Evolutionary conservation across 148 eudicot genomes (phyloP).

Genomic region (Limonium bicolor): DNA sequence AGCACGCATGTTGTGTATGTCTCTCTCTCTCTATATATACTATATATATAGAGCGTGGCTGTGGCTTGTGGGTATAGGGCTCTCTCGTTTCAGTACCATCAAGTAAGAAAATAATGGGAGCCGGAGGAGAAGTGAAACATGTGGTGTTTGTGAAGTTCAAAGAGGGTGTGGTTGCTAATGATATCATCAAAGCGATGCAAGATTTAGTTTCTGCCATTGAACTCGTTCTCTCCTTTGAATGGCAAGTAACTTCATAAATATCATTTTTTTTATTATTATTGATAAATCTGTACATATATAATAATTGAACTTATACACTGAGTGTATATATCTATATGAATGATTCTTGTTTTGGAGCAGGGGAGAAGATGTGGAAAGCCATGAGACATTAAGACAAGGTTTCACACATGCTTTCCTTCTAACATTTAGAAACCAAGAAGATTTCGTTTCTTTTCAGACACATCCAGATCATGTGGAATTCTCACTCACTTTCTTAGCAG

Average conservation of each 20-base stretch:
- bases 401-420: constrained; percentile 80
- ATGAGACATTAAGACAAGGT: constrained; percentile 72
- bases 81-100: no score
- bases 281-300: not conserved
- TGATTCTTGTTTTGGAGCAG: no score
- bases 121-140: constrained; percentile 63
- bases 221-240: constrained; percentile 54
- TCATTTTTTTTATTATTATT: not conserved
- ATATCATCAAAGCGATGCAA: constrained; percentile 62
- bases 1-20: no score
- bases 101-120: not conserved
- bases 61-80: no score
- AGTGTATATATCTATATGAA: not conserved
- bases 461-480: constrained; percentile 73
- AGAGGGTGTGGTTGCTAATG: constrained; percentile 53
- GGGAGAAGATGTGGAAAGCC: constrained; percentile 81
- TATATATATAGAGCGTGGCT: no score
- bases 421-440: constrained; percentile 61
- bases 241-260: constrained; percentile 20
- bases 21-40: no score
- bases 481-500: constrained; percentile 41
- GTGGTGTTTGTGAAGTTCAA: constrained; percentile 88
- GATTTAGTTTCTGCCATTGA: constrained; percentile 52
- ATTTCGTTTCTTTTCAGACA: constrained; percentile 25
- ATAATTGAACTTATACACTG: not conserved